phyloP scores from a whole-genome alignment of 2,329 filamentous ascomycete species.

The Alternaria burnsii region DNA sequence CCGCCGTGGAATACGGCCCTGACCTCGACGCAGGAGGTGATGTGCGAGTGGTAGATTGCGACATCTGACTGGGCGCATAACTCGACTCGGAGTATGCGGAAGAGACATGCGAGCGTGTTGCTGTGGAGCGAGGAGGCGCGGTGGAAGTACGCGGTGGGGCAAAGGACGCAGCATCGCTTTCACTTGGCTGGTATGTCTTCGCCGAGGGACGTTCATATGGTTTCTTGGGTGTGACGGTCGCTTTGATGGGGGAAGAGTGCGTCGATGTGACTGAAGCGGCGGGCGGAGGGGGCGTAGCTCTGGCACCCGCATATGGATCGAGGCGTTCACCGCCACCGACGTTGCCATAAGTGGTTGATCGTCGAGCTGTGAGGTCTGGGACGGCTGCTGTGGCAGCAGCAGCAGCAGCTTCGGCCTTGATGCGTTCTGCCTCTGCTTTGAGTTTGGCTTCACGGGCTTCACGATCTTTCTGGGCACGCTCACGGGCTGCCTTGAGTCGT shows the following conservation, averaged over 20 bases:
- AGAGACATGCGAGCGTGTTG: constrained; percentile 47
- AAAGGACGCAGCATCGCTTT: constrained; percentile 40
- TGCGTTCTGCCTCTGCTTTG: constrained; percentile 48
- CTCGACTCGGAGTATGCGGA: constrained; percentile 81
- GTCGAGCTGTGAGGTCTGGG: constrained; percentile 35
- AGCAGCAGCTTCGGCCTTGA: constrained; percentile 28
- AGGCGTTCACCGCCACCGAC: constrained; percentile 71
- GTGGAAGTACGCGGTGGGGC: constrained; percentile 40
- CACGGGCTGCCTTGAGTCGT: constrained; percentile 48
- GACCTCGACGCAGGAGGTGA: constrained; percentile 82
- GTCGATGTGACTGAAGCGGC: constrained; percentile 47
- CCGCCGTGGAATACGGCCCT: constrained; percentile 82
- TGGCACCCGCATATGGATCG: constrained; percentile 71
- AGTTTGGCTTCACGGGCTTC: constrained; percentile 49
- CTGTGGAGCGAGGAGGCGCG: constrained; percentile 45
- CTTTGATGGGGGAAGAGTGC: constrained; percentile 51
- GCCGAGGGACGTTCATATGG: constrained; percentile 61
- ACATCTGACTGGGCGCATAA: constrained; percentile 74
- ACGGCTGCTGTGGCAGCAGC: constrained; percentile 33
- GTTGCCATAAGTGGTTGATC: constrained; percentile 51
- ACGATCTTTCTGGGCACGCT: constrained; percentile 50
- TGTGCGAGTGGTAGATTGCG: constrained; percentile 78
- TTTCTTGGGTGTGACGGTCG: constrained; percentile 51
- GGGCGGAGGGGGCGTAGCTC: constrained; percentile 57
- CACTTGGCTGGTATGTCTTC: constrained; percentile 65